Evolutionary conservation across 805 yeast species (phyloP).

Genomic region (Candida pini): DNA sequence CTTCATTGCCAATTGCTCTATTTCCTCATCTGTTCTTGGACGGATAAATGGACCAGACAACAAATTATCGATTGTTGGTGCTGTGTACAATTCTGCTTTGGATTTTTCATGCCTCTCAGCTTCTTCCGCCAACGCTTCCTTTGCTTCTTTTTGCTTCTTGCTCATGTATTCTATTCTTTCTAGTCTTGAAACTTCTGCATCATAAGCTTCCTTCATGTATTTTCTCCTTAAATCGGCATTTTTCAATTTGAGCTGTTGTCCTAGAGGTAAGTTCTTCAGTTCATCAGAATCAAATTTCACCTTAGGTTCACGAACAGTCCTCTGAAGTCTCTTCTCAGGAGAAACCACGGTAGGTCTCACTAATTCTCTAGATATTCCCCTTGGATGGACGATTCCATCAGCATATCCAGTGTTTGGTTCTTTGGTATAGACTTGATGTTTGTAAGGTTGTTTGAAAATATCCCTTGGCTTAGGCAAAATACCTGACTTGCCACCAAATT

Average conservation of each 20-base stretch:
- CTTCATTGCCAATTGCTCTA: slow-evolving; percentile 48
- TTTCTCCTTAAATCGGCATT: slow-evolving; percentile 65
- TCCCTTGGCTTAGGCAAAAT: slow-evolving; percentile 73
- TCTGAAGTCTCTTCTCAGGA: slow-evolving; percentile 53
- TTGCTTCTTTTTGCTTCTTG: slow-evolving; percentile 21
- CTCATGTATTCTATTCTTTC: slow-evolving; percentile 25
- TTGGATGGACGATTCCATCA: slow-evolving; percentile 62
- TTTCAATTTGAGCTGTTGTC: slow-evolving; percentile 41
- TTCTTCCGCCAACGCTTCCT: slow-evolving; percentile 21
- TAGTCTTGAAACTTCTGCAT: slow-evolving; percentile 32
- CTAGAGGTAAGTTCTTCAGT: slow-evolving; percentile 29
- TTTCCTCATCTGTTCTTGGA: slow-evolving; percentile 67
- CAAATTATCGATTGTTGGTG: slow-evolving; percentile 72
- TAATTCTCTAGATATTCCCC: slow-evolving; percentile 52
- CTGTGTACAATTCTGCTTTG: slow-evolving; percentile 56
- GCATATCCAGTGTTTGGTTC: slow-evolving; percentile 64
- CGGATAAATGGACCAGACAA: slow-evolving; percentile 67
- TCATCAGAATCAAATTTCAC: slow-evolving; percentile 27
- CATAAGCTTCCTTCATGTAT: slow-evolving; percentile 58
- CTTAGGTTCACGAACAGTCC: slow-evolving; percentile 45
- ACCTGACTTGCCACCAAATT: slow-evolving; percentile 68
- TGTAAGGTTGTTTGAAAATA: slow-evolving; percentile 63
- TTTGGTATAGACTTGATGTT: slow-evolving; percentile 44
- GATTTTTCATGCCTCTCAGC: slow-evolving; percentile 37
- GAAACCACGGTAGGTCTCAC: slow-evolving; percentile 47